Evolutionary conservation across 208 protist genomes (phyloP).

Genomic region (Trypanosoma avium): DNA sequence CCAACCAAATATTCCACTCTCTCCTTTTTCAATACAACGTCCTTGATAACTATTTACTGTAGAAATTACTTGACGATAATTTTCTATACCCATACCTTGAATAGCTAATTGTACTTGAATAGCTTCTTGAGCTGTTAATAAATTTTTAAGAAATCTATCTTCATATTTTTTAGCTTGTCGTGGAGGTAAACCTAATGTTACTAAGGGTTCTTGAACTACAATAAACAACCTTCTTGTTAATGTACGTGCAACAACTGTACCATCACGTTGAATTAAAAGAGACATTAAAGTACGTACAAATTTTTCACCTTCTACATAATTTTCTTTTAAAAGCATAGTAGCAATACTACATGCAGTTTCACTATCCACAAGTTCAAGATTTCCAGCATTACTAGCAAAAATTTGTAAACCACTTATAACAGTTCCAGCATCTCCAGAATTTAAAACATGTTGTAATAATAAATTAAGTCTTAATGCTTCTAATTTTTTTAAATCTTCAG

Average conservation of each 20-base stretch:
- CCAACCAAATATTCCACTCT: conserved; percentile 86
- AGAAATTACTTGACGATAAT: conserved; percentile 62
- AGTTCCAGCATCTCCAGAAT: conserved; percentile 44
- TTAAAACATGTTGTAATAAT: conserved; percentile 58
- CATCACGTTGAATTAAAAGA: conserved; percentile 41
- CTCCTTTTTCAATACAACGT: conserved; percentile 51
- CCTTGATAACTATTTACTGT: conserved; percentile 68
- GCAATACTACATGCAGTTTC: conserved; percentile 63
- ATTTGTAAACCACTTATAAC: conserved; percentile 55
- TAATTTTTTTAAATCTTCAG: conserved; percentile 50
- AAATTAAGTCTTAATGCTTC: conserved; percentile 78
- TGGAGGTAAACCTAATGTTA: conserved; percentile 44
- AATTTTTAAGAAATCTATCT: conserved; percentile 66
- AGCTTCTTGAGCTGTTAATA: conserved; percentile 62
- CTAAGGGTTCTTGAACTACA: conserved; percentile 69
- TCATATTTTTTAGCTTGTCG: conserved; percentile 48
- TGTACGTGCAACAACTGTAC: conserved; percentile 23
- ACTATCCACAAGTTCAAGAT: conserved; percentile 75
- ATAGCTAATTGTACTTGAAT: conserved; percentile 79
- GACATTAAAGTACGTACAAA: conserved; percentile 67
- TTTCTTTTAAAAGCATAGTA: conserved; percentile 49
- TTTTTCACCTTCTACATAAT: conserved; percentile 57
- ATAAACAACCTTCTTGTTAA: conserved; percentile 58
- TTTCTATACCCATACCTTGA: conserved; percentile 58
- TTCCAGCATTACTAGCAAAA: conserved; percentile 62